Percentiles rank a stretch among this genome's conserved stretches.
Conservation (phyloP, 805 yeast genomes). For the Candida sithepensis region DNA sequence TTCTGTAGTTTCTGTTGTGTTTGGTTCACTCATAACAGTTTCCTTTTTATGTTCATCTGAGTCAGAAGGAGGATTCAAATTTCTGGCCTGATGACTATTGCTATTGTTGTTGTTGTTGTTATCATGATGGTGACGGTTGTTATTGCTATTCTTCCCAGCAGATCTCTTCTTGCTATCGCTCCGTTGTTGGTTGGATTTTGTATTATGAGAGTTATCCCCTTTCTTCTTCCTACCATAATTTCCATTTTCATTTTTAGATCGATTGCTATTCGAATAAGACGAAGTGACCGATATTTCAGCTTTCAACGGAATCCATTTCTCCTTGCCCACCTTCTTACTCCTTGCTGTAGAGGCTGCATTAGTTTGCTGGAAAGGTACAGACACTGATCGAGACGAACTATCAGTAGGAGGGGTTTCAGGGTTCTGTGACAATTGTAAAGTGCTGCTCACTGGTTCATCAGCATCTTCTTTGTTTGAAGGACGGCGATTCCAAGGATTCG, state of each 20-base stretch:
- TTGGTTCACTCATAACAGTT: neutral
- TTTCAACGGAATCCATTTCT: conserved; percentile 24
- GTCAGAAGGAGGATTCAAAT: neutral
- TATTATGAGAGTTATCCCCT: conserved; percentile 5
- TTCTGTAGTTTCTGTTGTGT: neutral
- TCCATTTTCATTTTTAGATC: conserved; percentile 2
- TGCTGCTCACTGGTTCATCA: neutral
- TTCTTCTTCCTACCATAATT: conserved; percentile 1
- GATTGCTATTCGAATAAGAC: neutral
- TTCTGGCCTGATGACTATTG: no score
- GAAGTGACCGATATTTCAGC: conserved; percentile 22
- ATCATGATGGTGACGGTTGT: neutral
- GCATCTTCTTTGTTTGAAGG: neutral
- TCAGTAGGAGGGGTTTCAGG: neutral
- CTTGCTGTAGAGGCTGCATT: neutral
- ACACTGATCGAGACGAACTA: neutral
- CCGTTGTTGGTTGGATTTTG: neutral
- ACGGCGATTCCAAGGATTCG: conserved; percentile 24
- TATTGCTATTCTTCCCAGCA: neutral
- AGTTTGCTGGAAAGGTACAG: neutral
- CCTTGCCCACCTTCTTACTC: conserved; percentile 19
- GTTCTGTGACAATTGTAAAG: neutral
- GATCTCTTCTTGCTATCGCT: conserved; percentile 2
- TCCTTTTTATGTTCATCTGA: neutral
- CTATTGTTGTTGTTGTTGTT: neutral